phyloP scores from a whole-genome alignment of 2,329 filamentous ascomycete genomes.

The Cadophora malorum region DNA sequence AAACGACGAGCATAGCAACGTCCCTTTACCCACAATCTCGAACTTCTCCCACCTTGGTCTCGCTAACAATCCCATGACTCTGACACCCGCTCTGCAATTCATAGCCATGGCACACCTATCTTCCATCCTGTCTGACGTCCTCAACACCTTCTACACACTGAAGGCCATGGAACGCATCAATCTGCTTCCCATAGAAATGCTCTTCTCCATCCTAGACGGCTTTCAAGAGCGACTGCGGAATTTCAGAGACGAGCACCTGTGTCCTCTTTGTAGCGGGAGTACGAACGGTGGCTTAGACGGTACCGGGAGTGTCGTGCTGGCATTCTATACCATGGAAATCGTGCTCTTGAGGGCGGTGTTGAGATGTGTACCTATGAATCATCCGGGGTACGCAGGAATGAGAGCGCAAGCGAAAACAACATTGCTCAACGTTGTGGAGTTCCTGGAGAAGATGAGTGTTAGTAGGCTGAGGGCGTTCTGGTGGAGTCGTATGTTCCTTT shows the following conservation, averaged over 20 bases:
- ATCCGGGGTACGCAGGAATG: conserved; percentile 29
- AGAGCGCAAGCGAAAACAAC: conserved; percentile 31
- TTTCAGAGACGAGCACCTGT: conserved; percentile 35
- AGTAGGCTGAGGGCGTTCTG: conserved; percentile 37
- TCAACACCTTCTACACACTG: conserved; percentile 55
- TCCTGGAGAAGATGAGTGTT: conserved; percentile 39
- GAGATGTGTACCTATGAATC: conserved; percentile 31
- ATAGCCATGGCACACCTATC: conserved; percentile 58
- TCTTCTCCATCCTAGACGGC: conserved; percentile 32
- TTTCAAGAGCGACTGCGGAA: conserved; percentile 34
- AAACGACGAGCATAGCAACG: conserved; percentile 40
- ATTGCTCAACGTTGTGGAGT: conserved; percentile 31
- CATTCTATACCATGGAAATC: conserved; percentile 37
- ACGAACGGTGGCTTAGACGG: conserved; percentile 29
- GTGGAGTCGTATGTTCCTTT: conserved; percentile 39
- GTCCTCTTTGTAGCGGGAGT: conserved; percentile 30
- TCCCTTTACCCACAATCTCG: conserved; percentile 54
- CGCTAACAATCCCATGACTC: conserved; percentile 44
- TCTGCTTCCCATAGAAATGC: conserved; percentile 27
- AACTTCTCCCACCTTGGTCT: conserved; percentile 37
- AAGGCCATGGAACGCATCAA: conserved; percentile 36
- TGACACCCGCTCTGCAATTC: conserved; percentile 46
- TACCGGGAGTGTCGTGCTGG: conserved; percentile 33
- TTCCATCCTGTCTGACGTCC: conserved; percentile 57
- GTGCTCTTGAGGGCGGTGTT: conserved; percentile 37